phyloP scores from a whole-genome alignment of 1,284 basidiomycete species.

The Ceratobasidium papillatum region DNA sequence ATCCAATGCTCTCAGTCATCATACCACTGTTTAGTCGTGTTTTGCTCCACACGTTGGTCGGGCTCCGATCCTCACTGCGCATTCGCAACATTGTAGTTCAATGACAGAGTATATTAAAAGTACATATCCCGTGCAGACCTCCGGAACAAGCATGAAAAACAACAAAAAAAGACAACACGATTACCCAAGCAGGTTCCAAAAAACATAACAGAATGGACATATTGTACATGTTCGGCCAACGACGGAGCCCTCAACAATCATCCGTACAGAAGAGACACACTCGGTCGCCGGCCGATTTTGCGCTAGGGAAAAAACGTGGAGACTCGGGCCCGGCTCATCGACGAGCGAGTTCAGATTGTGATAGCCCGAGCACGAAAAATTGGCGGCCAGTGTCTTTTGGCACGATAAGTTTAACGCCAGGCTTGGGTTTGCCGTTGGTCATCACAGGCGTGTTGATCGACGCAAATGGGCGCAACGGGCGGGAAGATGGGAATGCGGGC shows the following conservation, averaged over 20 bases:
- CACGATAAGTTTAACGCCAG: constrained; percentile 73
- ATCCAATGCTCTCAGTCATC: not conserved
- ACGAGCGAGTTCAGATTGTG: constrained; percentile 71
- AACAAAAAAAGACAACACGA: constrained; percentile 15
- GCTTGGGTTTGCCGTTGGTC: constrained; percentile 48
- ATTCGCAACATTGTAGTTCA: not conserved
- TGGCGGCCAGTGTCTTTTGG: constrained; percentile 61
- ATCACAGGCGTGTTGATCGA: constrained; percentile 58
- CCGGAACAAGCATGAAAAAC: constrained; percentile 9
- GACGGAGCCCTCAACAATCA: constrained; percentile 12
- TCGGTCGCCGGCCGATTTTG: constrained; percentile 37
- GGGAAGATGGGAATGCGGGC: constrained; percentile 69
- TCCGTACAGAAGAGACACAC: not conserved
- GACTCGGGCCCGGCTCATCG: constrained; percentile 21
- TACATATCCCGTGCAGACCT: constrained; percentile 25
- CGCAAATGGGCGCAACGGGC: constrained; percentile 76
- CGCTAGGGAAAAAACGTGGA: not conserved
- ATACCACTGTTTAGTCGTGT: not conserved
- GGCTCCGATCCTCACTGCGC: not conserved
- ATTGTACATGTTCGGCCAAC: constrained; percentile 27
- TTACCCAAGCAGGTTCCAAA: constrained; percentile 13
- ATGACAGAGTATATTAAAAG: constrained; percentile 28
- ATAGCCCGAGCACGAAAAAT: constrained; percentile 77
- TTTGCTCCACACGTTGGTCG: not conserved
- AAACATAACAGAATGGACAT: constrained; percentile 11